Evolutionary conservation across 2,329 filamentous ascomycete genomes (phyloP).

Genomic region (Neopestalotiopsis sp.): DNA sequence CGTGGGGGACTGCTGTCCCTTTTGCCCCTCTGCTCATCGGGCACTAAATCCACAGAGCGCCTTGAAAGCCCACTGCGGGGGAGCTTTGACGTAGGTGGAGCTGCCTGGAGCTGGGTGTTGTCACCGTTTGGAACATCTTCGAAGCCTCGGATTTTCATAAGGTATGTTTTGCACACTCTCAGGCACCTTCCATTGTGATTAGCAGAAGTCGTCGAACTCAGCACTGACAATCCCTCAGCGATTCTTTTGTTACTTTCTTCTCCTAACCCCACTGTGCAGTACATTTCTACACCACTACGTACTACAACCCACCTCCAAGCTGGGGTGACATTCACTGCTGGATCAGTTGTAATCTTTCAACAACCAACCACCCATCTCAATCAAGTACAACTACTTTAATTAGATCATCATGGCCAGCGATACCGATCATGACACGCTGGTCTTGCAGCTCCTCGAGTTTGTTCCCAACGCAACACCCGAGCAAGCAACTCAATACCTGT

Average conservation of each 20-base stretch:
- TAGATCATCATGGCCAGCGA: slow-evolving; percentile 38
- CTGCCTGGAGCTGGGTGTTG: background rate
- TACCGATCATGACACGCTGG: slow-evolving; percentile 46
- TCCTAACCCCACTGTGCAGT: too few species aligned
- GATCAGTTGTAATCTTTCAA: background rate
- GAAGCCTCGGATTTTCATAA: background rate
- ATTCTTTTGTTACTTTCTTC: too few species aligned
- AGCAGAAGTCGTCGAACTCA: too few species aligned
- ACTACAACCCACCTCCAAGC: background rate
- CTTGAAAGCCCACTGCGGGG: slow-evolving; percentile 11
- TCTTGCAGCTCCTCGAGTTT: slow-evolving; percentile 56
- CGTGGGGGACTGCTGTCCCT: background rate
- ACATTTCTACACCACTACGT: background rate
- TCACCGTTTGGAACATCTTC: background rate
- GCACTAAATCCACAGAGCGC: background rate
- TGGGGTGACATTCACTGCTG: background rate
- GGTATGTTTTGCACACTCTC: too few species aligned
- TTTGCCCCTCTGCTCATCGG: background rate
- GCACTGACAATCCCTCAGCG: too few species aligned
- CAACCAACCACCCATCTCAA: background rate
- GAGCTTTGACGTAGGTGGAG: slow-evolving; percentile 22
- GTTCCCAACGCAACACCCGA: slow-evolving; percentile 57
- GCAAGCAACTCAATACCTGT: slow-evolving; percentile 72
- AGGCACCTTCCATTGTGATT: too few species aligned
- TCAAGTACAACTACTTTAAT: background rate